Evolutionary conservation across 495 filamentous ascomycete genomes (phyloP).

Genomic region (Hypoxylon fragiforme): DNA sequence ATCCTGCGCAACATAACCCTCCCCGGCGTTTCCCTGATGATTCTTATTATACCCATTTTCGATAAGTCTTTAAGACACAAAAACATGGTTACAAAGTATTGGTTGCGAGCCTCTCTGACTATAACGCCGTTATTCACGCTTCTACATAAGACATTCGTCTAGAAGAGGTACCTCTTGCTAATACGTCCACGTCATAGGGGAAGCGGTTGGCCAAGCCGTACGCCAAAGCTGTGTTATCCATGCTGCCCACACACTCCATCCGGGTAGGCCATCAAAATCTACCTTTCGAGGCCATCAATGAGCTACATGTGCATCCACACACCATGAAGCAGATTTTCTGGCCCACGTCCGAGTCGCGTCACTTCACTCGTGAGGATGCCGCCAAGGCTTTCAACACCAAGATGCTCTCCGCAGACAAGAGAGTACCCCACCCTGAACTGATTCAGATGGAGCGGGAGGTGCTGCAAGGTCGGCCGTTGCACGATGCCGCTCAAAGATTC

Average conservation of each 20-base stretch:
- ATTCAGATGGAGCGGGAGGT: constrained; percentile 62
- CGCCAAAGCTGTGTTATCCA: constrained; percentile 70
- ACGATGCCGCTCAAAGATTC: constrained; percentile 43
- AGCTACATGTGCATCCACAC: constrained; percentile 77
- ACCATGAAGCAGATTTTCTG: constrained; percentile 87
- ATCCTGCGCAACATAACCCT: constrained; percentile 15
- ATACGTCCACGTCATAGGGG: constrained; percentile 53
- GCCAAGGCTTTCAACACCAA: constrained; percentile 74
- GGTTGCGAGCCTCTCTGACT: constrained; percentile 55
- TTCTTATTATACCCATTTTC: constrained; percentile 59
- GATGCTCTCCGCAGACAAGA: constrained; percentile 80
- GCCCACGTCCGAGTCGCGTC: constrained; percentile 84
- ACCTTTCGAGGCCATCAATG: constrained; percentile 86
- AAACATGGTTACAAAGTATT: constrained; percentile 71
- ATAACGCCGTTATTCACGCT: constrained; percentile 9
- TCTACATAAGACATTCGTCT: not conserved
- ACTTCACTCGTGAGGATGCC: constrained; percentile 87
- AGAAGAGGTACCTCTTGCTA: constrained; percentile 2
- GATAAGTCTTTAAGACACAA: constrained; percentile 99
- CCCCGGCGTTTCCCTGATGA: constrained; percentile 50
- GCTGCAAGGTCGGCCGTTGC: constrained; percentile 37
- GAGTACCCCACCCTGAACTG: constrained; percentile 88
- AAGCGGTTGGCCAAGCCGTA: constrained; percentile 79
- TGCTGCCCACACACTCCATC: constrained; percentile 66
- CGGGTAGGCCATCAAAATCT: constrained; percentile 14